A percentile compares a stretch with the other conserved stretches of the same genome.
phyloP scores from a whole-genome alignment of 2,329 filamentous ascomycete genomes.

The Hypoxylon sp. region DNA sequence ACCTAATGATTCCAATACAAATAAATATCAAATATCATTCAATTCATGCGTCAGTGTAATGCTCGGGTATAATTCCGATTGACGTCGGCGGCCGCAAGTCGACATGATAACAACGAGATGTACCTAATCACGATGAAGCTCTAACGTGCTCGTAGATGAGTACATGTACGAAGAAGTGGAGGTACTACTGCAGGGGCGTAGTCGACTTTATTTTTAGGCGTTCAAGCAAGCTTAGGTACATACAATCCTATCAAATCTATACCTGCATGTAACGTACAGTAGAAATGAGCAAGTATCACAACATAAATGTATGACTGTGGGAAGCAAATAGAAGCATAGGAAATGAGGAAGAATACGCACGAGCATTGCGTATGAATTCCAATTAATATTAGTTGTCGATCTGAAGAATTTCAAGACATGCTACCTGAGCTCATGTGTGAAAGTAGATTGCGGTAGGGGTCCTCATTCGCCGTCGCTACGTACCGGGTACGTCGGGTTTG shows the following conservation, averaged over 20 bases:
- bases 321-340: not conserved
- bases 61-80: constrained; percentile 23
- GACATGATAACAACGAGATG: constrained; percentile 12
- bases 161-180: constrained; percentile 11
- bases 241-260: not conserved
- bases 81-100: not conserved
- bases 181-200: constrained; percentile 18
- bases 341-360: not conserved
- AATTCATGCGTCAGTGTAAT: constrained; percentile 16
- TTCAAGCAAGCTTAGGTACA: too few relatives aligned
- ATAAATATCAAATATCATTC: not conserved
- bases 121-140: constrained; percentile 6
- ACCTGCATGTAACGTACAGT: not conserved
- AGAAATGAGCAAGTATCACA: not conserved
- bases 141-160: too few relatives aligned
- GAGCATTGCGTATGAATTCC: not conserved
- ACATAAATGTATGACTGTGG: not conserved
- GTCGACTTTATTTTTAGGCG: constrained; percentile 34
- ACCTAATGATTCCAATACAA: constrained; percentile 10
- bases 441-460: not conserved
- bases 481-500: constrained; percentile 10
- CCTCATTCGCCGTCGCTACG: constrained; percentile 6
- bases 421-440: too few relatives aligned
- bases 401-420: not conserved
- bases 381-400: constrained; percentile 2